Base-by-base conservation (phyloP, 169 alveolate species). In the Theileria sp. region DNA sequence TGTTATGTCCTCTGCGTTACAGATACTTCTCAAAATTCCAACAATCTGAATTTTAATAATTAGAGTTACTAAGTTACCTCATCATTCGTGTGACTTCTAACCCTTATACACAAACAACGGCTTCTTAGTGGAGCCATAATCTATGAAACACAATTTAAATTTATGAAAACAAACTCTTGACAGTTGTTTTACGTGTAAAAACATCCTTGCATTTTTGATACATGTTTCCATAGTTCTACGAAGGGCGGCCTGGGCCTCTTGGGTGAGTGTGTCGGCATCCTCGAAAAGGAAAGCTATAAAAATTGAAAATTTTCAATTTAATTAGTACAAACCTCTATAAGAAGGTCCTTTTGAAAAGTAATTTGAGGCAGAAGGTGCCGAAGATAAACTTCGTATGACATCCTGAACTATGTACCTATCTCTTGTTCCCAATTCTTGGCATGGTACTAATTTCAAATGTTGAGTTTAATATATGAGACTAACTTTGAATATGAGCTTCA, bases 191-290 rank as follows among this genome's bases (percentile, higher is more conserved):
- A 96, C 94, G 79, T 93, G 93, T 81, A 96, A 91, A 70, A 97
- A 94, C 61, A 96, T 88, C 84, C 99, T 92, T 25, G 95, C 94
- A 70, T 91, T 93, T 56, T 89, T 87, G 88, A 96, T 91, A 77
- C 95, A 95, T 58, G 96, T 96, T 75, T 95, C 98, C 97, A 97
- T 92, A 13, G 98, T 96, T 72, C 99, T 88, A 86, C 99, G 95
- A 28, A 97, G 87, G 25, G 98, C 98, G 32, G 99, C 98, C 87
- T 97, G 95, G n/a, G 98, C 99, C 2, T 87, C 81, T 58, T 81
- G 94, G 44, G 98, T 88, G 32, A 97, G 90, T 60, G 94, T 86
- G 69, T 96, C 98, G 7, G 96, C 97, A 81, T 95, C 98, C 50
- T 93, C 93, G 25, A 96, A 88, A 25, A 95, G 93, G 25, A 96